Base-by-base conservation (phyloP, 495 filamentous ascomycete genomes). In the Trichoderma virens region DNA sequence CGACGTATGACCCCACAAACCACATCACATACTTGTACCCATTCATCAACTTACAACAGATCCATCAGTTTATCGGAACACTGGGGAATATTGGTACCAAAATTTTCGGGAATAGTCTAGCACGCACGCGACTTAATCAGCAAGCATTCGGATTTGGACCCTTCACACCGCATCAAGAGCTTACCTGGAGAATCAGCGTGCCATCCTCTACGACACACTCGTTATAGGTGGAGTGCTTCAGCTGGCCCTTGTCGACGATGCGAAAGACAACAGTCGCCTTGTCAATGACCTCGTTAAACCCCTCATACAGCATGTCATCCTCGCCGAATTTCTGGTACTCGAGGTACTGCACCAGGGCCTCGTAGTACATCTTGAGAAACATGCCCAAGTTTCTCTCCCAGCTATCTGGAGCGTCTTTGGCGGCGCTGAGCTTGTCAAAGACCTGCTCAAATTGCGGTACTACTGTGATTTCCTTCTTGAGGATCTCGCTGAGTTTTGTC, bases 281-380 rank as follows among this genome's bases (percentile, higher is more conserved):
- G 13, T 71, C 67, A 27, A 80, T 75, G 18, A 69, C 74, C 63
- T 80, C 80, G 25, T 74, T 68, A 62, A 82, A 71, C 7, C 76
- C 79, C 68, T 81, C 79, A 32, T 70, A 71, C n/a, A 80, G 63
- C 66, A 80, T 54, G 2, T 81, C 79, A 66, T 83, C 80, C 35
- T 76, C 74, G 54, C 71, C 74, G 54, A 83, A 78, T 64, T 80
- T 78, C 64, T 78, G 75, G 38, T 68, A 68, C 31, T 63, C 68
- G 20, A 78, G 66, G 13, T 39, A 35, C 60, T 67, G 69, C n/a
- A 66, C 60, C 27, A 77, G 67, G 9, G 69, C 73, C 62, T 79
- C 75, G 66, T 74, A 80, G 68, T 82, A 82, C 20, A 65, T 64
- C n/a, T 51, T 7, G 8, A 70, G 69, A 63, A 73, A 78, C 38